A percentile compares a stretch with the other conserved stretches of the same genome.
These are phyloP conservation scores for Neonectria faginata DNA, from an alignment of 2,329 filamentous ascomycete genomes.

Conservation along the genomic window DNA sequence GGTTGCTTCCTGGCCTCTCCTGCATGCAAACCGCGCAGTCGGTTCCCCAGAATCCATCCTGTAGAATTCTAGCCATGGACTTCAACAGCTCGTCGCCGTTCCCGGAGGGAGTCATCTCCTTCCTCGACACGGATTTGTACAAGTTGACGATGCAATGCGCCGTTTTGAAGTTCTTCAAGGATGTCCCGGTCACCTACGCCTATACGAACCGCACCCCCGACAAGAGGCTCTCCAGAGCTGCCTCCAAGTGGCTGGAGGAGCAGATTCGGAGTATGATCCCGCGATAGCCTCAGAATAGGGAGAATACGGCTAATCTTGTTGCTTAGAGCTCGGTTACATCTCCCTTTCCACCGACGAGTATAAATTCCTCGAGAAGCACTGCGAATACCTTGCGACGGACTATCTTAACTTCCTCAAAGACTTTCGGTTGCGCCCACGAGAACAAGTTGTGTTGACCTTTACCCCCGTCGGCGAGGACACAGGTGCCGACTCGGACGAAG, in stretches of 20 bases:
- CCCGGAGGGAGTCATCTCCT: constrained; percentile 83
- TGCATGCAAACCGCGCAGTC: neutral
- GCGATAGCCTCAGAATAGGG: neutral
- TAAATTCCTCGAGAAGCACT: constrained; percentile 80
- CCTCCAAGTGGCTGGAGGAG: constrained; percentile 85
- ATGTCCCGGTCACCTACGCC: constrained; percentile 85
- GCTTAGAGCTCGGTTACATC: constrained; percentile 82
- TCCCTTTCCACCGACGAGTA: constrained; percentile 83
- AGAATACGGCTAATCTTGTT: constrained; percentile 43
- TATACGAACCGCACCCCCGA: constrained; percentile 96
- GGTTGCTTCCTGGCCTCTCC: neutral
- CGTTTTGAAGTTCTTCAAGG: constrained; percentile 90
- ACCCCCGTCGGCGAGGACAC: constrained; percentile 65
- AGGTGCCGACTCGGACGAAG: constrained; percentile 73
- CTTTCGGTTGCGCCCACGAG: constrained; percentile 83
- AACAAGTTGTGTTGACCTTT: constrained; percentile 83
- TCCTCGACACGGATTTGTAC: constrained; percentile 88
- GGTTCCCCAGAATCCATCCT: constrained; percentile 6
- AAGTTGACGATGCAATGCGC: constrained; percentile 99
- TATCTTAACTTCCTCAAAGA: constrained; percentile 86
- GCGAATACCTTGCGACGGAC: constrained; percentile 79
- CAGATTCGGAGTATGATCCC: constrained; percentile 80
- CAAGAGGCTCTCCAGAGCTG: constrained; percentile 87
- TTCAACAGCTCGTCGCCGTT: constrained; percentile 75
- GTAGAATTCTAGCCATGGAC: constrained; percentile 60